A percentile compares a stretch with the other conserved stretches of the same genome.
Conservation (phyloP, 2,329 filamentous ascomycete genomes). For the Colletotrichum musae region DNA sequence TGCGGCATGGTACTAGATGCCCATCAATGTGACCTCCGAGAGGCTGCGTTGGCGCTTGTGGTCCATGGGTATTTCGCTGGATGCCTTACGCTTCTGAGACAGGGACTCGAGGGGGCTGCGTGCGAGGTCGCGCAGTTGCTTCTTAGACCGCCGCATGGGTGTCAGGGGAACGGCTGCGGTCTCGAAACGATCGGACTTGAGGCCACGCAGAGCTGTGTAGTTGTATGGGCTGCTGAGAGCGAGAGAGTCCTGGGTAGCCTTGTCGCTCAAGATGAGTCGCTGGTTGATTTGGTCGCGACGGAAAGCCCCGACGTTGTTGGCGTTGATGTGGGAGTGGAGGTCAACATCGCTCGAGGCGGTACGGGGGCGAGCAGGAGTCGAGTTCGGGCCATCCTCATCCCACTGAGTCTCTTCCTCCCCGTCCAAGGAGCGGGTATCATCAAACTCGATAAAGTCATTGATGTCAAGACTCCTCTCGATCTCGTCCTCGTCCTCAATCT, state of each 20-base stretch:
- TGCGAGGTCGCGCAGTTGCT: constrained; percentile 57
- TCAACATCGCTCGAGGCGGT: constrained; percentile 64
- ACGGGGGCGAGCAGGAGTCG: constrained; percentile 66
- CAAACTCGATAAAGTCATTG: constrained; percentile 81
- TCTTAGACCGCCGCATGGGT: constrained; percentile 73
- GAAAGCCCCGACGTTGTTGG: constrained; percentile 83
- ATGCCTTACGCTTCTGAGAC: constrained; percentile 70
- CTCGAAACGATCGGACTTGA: constrained; percentile 76
- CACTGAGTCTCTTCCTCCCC: constrained; percentile 66
- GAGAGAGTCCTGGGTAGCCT: constrained; percentile 74
- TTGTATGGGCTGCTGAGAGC: constrained; percentile 73
- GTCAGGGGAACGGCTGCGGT: constrained; percentile 79
- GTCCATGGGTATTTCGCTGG: constrained; percentile 55
- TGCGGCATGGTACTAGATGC: constrained; percentile 52
- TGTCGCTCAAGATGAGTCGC: constrained; percentile 72
- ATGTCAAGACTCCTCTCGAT: constrained; percentile 76
- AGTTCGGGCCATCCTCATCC: constrained; percentile 63
- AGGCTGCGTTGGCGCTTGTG: constrained; percentile 74
- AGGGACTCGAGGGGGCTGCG: constrained; percentile 65
- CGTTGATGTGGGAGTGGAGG: constrained; percentile 72
- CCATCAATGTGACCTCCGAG: constrained; percentile 67
- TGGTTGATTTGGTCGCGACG: constrained; percentile 77
- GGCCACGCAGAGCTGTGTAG: constrained; percentile 72
- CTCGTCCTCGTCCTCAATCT: constrained; percentile 71
- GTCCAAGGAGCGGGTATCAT: constrained; percentile 72